phyloP scores from a whole-genome alignment of 2,329 filamentous ascomycete species.

The Alternaria consortialis region DNA sequence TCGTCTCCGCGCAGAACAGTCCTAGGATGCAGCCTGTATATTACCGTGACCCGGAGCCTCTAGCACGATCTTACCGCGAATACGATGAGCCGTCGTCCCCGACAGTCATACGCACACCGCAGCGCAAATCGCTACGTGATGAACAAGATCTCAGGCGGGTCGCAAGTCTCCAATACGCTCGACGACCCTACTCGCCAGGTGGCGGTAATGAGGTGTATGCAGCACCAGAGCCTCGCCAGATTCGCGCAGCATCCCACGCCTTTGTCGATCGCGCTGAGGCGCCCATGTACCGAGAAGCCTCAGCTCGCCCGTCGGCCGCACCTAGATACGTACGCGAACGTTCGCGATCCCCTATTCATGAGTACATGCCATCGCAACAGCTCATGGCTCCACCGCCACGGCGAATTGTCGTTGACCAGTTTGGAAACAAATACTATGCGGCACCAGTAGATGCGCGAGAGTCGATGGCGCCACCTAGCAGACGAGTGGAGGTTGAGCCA shows the following conservation, averaged over 20 bases:
- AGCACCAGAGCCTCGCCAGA: conserved; percentile 46
- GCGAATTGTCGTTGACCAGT: conserved; percentile 81
- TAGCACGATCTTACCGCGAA: conserved; percentile 54
- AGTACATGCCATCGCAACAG: conserved; percentile 51
- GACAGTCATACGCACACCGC: conserved; percentile 50
- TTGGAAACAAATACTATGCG: conserved; percentile 80
- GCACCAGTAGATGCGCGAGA: conserved; percentile 60
- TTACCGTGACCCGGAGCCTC: conserved; percentile 49
- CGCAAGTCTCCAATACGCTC: conserved; percentile 58
- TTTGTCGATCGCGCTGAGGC: conserved; percentile 52
- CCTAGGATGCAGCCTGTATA: conserved; percentile 58
- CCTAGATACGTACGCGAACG: conserved; percentile 54
- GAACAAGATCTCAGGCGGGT: conserved; percentile 59
- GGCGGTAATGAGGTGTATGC: conserved; percentile 49
- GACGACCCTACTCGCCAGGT: conserved; percentile 54
- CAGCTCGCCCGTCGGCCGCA: conserved; percentile 47
- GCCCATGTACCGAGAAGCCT: conserved; percentile 50
- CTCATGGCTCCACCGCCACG: conserved; percentile 61
- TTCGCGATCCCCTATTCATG: conserved; percentile 52
- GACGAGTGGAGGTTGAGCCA: conserved; percentile 63
- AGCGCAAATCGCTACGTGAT: conserved; percentile 52
- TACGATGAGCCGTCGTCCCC: conserved; percentile 53
- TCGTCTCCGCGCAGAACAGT: conserved; percentile 50
- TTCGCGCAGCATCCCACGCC: conserved; percentile 55
- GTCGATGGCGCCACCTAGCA: conserved; percentile 62